These are phyloP conservation scores for Lepidopterella palustris DNA, from an alignment of 495 filamentous ascomycete species.

Conservation along the genomic window DNA sequence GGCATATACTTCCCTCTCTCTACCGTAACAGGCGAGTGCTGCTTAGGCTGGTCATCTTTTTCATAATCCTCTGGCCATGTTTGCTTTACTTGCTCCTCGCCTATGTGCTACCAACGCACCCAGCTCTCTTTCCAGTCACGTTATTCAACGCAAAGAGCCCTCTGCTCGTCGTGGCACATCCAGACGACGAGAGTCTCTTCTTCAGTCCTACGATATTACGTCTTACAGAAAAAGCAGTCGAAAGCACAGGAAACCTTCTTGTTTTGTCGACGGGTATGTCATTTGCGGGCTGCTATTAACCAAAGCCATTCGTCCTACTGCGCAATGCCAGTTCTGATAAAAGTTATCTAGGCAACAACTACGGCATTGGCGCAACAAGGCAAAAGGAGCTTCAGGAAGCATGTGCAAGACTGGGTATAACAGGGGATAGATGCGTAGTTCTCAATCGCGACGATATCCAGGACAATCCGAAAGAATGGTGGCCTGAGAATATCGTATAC, in stretches of 20 bases:
- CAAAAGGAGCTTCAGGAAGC: conserved; percentile 36
- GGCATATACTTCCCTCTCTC: background rate
- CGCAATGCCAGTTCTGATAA: background rate
- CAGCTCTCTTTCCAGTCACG: conserved; percentile 36
- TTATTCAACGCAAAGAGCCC: conserved; percentile 37
- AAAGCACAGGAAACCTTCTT: conserved; percentile 31
- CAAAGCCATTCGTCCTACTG: conserved; percentile 4
- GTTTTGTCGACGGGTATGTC: conserved; percentile 40
- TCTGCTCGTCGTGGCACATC: conserved; percentile 40
- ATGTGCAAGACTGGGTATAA: conserved; percentile 36
- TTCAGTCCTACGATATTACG: conserved; percentile 40
- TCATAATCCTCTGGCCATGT: conserved; percentile 31
- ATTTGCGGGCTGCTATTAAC: background rate
- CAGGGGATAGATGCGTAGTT: conserved; percentile 32
- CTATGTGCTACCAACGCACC: conserved; percentile 37
- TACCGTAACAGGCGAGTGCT: background rate
- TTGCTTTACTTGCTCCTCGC: conserved; percentile 39
- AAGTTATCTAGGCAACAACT: conserved; percentile 36
- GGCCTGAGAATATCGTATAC: conserved; percentile 36
- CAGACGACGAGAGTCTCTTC: conserved; percentile 43
- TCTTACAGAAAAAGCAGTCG: conserved; percentile 32
- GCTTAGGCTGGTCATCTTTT: conserved; percentile 10
- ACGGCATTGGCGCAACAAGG: conserved; percentile 37
- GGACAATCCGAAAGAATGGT: conserved; percentile 42
- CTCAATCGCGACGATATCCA: conserved; percentile 37